Conservation (phyloP, 495 filamentous ascomycete genomes). For the Tuber melanosporum region DNA sequence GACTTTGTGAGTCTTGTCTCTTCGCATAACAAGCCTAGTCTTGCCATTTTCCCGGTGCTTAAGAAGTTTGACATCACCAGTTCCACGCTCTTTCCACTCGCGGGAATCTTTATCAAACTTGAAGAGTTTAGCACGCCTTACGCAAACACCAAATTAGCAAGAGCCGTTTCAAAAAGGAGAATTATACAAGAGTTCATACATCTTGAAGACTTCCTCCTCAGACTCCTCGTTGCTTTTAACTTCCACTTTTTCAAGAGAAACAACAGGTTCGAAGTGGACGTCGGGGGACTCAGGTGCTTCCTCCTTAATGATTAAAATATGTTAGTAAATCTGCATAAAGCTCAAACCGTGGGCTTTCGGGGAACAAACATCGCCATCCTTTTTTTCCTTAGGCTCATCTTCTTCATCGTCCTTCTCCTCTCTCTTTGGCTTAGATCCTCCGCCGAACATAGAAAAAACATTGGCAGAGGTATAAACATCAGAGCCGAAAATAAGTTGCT, state of each 20-base stretch:
- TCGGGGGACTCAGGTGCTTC: constrained; percentile 76
- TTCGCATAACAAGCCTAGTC: constrained; percentile 94
- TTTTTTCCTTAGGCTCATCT: constrained; percentile 55
- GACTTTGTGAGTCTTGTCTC: constrained; percentile 99
- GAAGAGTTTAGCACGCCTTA: constrained; percentile 87
- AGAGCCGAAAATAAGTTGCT: not conserved
- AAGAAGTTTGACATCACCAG: constrained; percentile 87
- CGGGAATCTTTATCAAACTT: constrained; percentile 81
- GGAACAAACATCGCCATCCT: constrained; percentile 45
- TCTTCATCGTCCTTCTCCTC: constrained; percentile 70
- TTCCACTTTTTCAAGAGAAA: constrained; percentile 89
- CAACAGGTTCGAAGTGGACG: constrained; percentile 94
- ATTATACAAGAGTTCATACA: constrained; percentile 46
- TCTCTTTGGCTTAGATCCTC: constrained; percentile 72
- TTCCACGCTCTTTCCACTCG: constrained; percentile 99
- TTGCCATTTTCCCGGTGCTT: constrained; percentile 99
- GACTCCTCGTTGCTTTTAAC: constrained; percentile 97
- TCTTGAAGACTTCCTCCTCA: constrained; percentile 96
- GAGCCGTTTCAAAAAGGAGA: not conserved
- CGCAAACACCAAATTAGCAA: not conserved
- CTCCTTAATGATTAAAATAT: constrained; percentile 48
- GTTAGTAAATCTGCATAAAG: constrained; percentile 13
- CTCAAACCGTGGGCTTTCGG: constrained; percentile 9
- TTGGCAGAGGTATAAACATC: constrained; percentile 48
- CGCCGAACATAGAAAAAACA: constrained; percentile 97